Conservation (phyloP, 768 basidiomycete genomes). For the Boletellus ananas region DNA sequence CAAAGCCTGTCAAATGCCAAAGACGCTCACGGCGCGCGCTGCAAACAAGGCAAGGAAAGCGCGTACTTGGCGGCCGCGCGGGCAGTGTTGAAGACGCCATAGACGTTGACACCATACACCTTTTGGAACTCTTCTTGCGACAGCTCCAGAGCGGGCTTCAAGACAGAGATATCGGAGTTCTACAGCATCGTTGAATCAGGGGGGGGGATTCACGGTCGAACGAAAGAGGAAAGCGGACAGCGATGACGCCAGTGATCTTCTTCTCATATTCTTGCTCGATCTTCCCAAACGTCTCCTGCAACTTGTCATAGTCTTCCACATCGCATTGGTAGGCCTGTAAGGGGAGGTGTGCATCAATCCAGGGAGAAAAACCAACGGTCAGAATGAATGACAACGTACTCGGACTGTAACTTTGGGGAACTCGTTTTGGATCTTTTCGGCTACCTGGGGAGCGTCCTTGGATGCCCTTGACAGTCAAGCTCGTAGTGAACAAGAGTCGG, state of each 20-base stretch:
- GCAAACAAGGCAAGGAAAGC: fast-evolving
- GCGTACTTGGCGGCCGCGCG: slow-evolving; percentile 54
- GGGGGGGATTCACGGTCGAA: no score
- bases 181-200: slow-evolving; percentile 12
- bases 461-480: slow-evolving; percentile 35
- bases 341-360: neutral
- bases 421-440: slow-evolving; percentile 43
- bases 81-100: slow-evolving; percentile 62
- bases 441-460: slow-evolving; percentile 45
- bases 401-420: slow-evolving; percentile 43
- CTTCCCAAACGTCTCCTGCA: slow-evolving; percentile 41
- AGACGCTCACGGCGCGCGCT: neutral
- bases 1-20: slow-evolving; percentile 37
- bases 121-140: slow-evolving; percentile 50
- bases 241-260: slow-evolving; percentile 50
- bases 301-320: slow-evolving; percentile 44
- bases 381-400: slow-evolving; percentile 8
- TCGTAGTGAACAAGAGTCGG: neutral
- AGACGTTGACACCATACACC: slow-evolving; percentile 59
- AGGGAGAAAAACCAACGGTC: neutral
- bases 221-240: slow-evolving; percentile 33
- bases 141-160: slow-evolving; percentile 59
- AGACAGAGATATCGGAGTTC: slow-evolving; percentile 62
- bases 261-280: slow-evolving; percentile 47
- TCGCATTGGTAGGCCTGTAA: slow-evolving; percentile 63